Base-by-base conservation (phyloP, 768 basidiomycete species). In the Rhodocollybia butyracea region DNA sequence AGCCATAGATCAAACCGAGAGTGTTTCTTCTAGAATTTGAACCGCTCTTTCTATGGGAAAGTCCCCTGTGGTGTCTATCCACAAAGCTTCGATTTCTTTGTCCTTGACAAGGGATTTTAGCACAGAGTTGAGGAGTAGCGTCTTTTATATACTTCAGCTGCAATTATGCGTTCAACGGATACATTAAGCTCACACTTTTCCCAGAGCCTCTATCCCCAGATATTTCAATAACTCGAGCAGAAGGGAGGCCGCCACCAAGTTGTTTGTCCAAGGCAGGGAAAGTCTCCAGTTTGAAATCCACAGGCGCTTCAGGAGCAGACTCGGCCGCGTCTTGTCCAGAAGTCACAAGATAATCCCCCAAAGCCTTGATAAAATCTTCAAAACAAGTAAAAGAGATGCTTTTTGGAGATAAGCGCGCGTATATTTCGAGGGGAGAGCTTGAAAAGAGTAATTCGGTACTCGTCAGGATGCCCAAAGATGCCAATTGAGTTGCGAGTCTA, bases 1-100 rank as follows among this genome's bases (percentile, higher is more conserved):
- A 66, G 60, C 64, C 22, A 24, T 50, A 10, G 21, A 38, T 1
- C 0, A 15, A 48, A 12, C 11, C 13, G 5, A 34, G 13, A 8
- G 27, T 15, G 5, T 19, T 70, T 61, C 61, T 53, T 65, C 57
- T 27, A 82, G 57, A 17, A 84, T 60, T 21, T 70, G 61, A 3
- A 67, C 57, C 2, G 82, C 76, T 36, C 73, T 72, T 22, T 81
- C 79, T 1, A 73, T 71, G 34, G 85, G 78, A 64, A 91, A 88
- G 57, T 82, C 82, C 1, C 88, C 87, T 0, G 76, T 77, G 10
- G 85, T 86, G 61, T 92, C 89, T 43, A 92, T 76, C 90, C 90
- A 92, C 5, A 83, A 63, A 1, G 75, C 81, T 47, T 65, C 73
- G 2, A 73, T 66, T n/a, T 74, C 60, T 19, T 59, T 54, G 51